Evolutionary conservation across 2,329 filamentous ascomycete species (phyloP), one percentile per base, ranked within the genome.

Genomic region (Lecanoromycetidae sp.): DNA sequence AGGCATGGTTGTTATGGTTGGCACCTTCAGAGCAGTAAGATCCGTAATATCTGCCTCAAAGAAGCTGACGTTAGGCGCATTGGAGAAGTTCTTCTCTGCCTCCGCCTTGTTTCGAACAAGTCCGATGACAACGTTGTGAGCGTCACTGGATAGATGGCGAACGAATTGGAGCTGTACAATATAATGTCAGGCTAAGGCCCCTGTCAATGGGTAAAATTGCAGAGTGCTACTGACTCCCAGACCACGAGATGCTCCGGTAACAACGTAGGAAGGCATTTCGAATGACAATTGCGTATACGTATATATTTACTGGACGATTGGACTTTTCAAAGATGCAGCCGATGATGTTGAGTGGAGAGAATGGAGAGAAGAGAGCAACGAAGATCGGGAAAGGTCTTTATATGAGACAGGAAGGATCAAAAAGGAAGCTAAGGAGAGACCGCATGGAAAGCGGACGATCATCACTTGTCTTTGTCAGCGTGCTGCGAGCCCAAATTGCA

Each of bases 81-180:
- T 68, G 52, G 17, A 76, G 20, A 49, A 75, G 61, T 66, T 70
- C 44, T 67, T 60, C 20, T 73, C 64, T 3, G 70, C 68, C 0
- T 58, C 57, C 1, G 57, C 51, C 52, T 71, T 72, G 57, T 74
- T 56, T 17, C 72, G 70, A 17, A 70, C 71, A 0, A 74, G 57
- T 3, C 71, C 71, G 41, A 75, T 57, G 38, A 75, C 65, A 0
- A 58, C 58, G 53, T 72, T 72, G n/a, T 55, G 45, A 3, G 65
- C 56, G 51, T 72, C 58, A 17, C 56, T 54, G 1, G 72, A 72
- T 3, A 74, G 52, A 23, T 70, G 61, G n/a, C 58, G 59, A 23
- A 77, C 50, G 56, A 76, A 71, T 50, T 67, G 72, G 43, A 66
- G 74, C 73, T 75, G 43, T 27, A n/a, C 34, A 13, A 15, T 42